A percentile compares a stretch with the other conserved stretches of the same genome.
Evolutionary conservation across 176 grass and related monocot genomes (phyloP).

Genomic region (Hyparrhenia diplandra): DNA sequence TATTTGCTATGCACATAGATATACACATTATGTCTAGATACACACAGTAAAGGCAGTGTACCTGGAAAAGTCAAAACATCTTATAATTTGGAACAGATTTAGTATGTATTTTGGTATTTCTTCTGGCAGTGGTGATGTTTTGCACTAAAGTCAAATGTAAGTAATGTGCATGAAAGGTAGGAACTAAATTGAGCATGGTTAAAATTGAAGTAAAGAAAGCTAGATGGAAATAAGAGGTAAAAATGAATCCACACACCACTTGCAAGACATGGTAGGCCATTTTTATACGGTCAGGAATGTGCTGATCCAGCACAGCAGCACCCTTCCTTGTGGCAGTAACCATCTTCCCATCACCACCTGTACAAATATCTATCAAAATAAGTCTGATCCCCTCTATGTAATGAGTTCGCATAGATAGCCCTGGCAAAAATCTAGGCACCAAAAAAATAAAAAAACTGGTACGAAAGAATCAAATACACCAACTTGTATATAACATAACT

Average conservation of each 20-base stretch:
- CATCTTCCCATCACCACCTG: conserved; percentile 52
- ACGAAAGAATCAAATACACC: neutral
- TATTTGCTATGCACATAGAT: too few relatives aligned
- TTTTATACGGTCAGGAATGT: conserved; percentile 75
- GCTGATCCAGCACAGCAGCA: conserved; percentile 64
- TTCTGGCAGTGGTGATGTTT: neutral
- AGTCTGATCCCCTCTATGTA: neutral
- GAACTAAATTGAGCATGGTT: neutral
- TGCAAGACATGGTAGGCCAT: conserved; percentile 75
- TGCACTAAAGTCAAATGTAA: neutral
- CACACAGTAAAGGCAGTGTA: too few relatives aligned
- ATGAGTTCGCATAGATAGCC: too few relatives aligned
- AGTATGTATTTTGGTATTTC: neutral
- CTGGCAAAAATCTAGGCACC: too few relatives aligned
- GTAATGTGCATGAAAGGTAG: neutral
- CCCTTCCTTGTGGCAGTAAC: conserved; percentile 83
- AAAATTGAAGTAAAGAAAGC: neutral
- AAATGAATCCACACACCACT: conserved; percentile 51
- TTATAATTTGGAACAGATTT: too few relatives aligned
- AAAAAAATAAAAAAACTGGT: too few relatives aligned
- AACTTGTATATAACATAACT: neutral
- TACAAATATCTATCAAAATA: neutral
- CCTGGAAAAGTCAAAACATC: too few relatives aligned
- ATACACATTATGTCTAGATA: too few relatives aligned
- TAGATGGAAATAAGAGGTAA: neutral